Base-by-base conservation (phyloP, 768 basidiomycete genomes). In the Paxillus rubicundulus region DNA sequence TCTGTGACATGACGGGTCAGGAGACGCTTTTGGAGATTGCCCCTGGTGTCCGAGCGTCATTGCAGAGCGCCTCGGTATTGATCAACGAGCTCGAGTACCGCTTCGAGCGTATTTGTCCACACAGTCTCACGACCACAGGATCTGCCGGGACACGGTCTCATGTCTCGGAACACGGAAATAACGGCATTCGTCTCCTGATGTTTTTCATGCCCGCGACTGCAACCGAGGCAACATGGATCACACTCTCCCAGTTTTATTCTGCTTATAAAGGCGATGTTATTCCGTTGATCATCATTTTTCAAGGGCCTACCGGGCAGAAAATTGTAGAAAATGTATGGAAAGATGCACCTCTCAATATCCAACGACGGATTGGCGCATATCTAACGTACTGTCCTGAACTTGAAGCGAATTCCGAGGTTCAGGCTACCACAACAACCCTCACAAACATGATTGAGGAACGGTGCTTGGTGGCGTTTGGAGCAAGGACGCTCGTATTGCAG, bases 261-360 rank as follows among this genome's bases (percentile, higher is more conserved):
- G 5, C 32, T 33, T 59, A 56, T 42, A 53, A 52, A 21, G 59
- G 61, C 1, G 8, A 40, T 10, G 53, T 61, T 45, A 52, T 59
- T 13, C 61, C 61, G 0, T 40, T 61, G 27, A 36, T 66, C 33
- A 50, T 68, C 2, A 50, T 63, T n/a, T 41, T 66, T 9, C 37
- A 44, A 2, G 52, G 50, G 2, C 41, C 54, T 28, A 16, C 49
- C 27, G 47, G 54, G 36, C 39, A 39, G 45, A 44, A 21, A 34
- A 33, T 47, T 8, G 62, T 54, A 8, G 52, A 56, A 13, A 52
- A 52, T 16, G 38, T 46, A 37, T 55, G 59, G 53, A 53, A 41
- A 33, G 48, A 37, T 6, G 56, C 45, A 24, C 56, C 59, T 2
- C 30, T 42, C 27, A 36, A 47, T 42, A 54, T 62, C 47, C 52